Base-by-base conservation (phyloP, 176 grass and related monocot genomes). In the Cenchrus fungigraminus region DNA sequence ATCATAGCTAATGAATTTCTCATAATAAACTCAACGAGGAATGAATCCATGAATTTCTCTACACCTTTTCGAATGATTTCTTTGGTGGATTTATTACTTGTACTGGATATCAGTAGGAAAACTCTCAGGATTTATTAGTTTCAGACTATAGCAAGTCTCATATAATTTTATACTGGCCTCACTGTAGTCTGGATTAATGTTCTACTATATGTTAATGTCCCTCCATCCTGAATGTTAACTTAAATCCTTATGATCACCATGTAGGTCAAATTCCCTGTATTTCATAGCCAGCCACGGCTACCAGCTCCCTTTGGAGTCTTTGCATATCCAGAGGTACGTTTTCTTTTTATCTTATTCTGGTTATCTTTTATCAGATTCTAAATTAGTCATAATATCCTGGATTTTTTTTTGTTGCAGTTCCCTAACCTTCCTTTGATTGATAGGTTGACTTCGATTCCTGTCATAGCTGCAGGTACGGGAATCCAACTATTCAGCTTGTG, bases 191-290 rank as follows among this genome's bases (percentile, higher is more conserved):
- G 4, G 54, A 43, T 80, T 82, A 10, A 16, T 74, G 11, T 62
- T 76, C 51, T 63, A 9, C 51, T 54, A 2, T 55, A n/a, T 74
- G 28, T 67, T 52, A 40, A 77, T 40, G 37, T 40, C 12, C 37
- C 14, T 85, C 64, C 12, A 10, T 73, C 8, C 37, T 37, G 12
- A 81, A 58, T 52, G 47, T 62, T 49, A 22, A 53, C 42, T 43
- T 69, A 15, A 52, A 74, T 79, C 68, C 14, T 80, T 89, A 14
- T 86, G 49, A 77, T 80, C 66, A 74, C 12, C 29, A 53, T 94
- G 84, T 71, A 97, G 95, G 92, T 90, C n/a, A 89, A 40, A 64
- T 89, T 95, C 66, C 91, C 92, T n/a, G 63, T 97, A 80, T 97
- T 93, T 79, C 84, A 93, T 56, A 81, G 95, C 65, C 89, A 87